These are phyloP conservation scores for Nicotiana tabacum DNA, from an alignment of 257 asterid species.

Conservation along the genomic window DNA sequence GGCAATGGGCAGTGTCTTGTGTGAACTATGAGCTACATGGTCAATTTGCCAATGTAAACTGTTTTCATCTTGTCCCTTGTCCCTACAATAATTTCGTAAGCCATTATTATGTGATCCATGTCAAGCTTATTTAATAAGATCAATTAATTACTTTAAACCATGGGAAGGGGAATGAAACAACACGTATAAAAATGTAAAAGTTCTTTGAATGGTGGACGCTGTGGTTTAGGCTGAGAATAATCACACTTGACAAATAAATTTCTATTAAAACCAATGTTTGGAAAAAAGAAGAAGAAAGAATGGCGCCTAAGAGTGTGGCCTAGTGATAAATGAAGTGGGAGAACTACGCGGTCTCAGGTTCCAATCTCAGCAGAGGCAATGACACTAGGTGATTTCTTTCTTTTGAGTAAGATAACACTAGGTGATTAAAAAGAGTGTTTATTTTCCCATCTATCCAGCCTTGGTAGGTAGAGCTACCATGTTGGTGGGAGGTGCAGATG, in stretches of 20 bases:
- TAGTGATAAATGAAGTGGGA: too few species aligned
- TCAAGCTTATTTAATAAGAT: neutral
- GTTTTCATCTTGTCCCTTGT: neutral
- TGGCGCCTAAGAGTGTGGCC: too few species aligned
- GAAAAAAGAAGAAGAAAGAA: too few species aligned
- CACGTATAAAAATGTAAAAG: neutral
- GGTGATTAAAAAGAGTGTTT: too few species aligned
- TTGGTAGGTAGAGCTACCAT: too few species aligned
- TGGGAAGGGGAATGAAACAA: neutral
- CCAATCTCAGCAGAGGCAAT: too few species aligned
- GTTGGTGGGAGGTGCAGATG: too few species aligned
- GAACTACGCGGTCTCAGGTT: too few species aligned
- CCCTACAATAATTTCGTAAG: neutral
- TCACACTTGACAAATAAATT: neutral
- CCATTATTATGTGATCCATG: neutral
- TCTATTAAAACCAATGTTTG: neutral
- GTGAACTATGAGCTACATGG: neutral
- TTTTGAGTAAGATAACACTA: too few species aligned
- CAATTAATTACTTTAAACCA: neutral
- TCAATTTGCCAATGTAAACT: neutral
- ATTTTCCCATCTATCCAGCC: too few species aligned
- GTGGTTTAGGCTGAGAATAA: neutral
- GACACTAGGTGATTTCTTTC: too few species aligned
- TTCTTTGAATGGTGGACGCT: neutral
- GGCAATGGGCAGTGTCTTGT: neutral